These are phyloP conservation scores for Amanita jacksonii DNA, from an alignment of 768 basidiomycete species.

Conservation along the genomic window DNA sequence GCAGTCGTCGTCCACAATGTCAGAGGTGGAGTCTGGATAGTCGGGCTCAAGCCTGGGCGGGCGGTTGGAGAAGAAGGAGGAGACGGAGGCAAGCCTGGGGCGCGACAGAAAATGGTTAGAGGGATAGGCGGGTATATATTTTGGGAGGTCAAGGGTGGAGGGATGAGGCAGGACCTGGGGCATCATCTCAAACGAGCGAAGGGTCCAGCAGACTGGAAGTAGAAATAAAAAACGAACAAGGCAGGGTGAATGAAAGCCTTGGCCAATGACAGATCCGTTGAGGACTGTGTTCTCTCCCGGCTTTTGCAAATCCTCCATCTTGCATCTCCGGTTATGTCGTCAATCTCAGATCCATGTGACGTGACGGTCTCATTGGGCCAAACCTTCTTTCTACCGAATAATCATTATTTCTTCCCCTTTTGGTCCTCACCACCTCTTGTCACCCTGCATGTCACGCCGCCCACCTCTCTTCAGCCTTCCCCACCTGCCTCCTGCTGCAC, in stretches of 20 bases:
- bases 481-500: slow-evolving; percentile 11
- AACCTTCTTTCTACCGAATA: slow-evolving; percentile 19
- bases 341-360: slow-evolving; percentile 26
- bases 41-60: slow-evolving; percentile 14
- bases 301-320: slow-evolving; percentile 9
- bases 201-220: slow-evolving; percentile 6
- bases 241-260: slow-evolving; percentile 10
- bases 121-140: slow-evolving; percentile 15
- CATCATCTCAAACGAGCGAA: slow-evolving; percentile 14
- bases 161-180: slow-evolving; percentile 15
- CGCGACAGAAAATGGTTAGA: slow-evolving; percentile 12
- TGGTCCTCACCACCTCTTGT: slow-evolving; percentile 20
- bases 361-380: slow-evolving; percentile 17
- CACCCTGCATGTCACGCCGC: slow-evolving; percentile 14
- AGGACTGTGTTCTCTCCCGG: slow-evolving; percentile 8
- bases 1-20: slow-evolving; percentile 27
- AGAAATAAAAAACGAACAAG: slow-evolving; percentile 9
- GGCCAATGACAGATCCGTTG: slow-evolving; percentile 15
- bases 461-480: slow-evolving; percentile 16
- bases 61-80: slow-evolving; percentile 12
- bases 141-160: slow-evolving; percentile 17
- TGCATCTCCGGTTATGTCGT: slow-evolving; percentile 16
- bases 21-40: slow-evolving; percentile 20
- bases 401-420: slow-evolving; percentile 21
- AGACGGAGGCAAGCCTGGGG: slow-evolving; percentile 16